These are phyloP conservation scores for Mallotus repandus DNA, from an alignment of 441 rosid genomes.

Conservation along the genomic window DNA sequence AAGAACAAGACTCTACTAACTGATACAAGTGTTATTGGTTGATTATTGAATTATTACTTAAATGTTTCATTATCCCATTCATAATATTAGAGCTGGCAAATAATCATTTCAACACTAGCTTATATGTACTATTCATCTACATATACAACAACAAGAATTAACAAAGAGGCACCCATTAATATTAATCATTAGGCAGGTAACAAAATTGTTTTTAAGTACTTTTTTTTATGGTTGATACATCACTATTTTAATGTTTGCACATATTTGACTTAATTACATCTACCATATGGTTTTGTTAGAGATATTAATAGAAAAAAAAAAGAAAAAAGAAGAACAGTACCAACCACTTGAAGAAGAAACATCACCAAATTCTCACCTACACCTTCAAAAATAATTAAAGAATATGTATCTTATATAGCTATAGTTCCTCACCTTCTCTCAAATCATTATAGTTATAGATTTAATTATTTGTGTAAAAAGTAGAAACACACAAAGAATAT, in stretches of 20 bases:
- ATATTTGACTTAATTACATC: not conserved
- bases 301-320: not conserved
- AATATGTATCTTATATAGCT: not conserved
- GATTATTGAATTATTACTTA: no score
- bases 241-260: slow-evolving; percentile 4
- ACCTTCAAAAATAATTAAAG: slow-evolving; percentile 7
- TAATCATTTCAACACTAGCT: no score
- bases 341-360: slow-evolving; percentile 55
- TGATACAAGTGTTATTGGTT: no score
- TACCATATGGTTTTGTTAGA: not conserved
- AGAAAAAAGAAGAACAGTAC: not conserved
- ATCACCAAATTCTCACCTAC: slow-evolving; percentile 50
- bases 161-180: not conserved
- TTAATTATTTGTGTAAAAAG: not conserved
- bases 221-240: slow-evolving; percentile 6
- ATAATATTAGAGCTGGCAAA: no score
- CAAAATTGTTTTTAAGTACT: not conserved
- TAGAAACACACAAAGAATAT: not conserved
- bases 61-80: no score
- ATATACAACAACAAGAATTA: not conserved
- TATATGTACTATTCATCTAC: not conserved
- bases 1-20: no score
- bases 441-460: not conserved
- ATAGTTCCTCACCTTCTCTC: slow-evolving; percentile 6
- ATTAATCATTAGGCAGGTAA: not conserved